Evolutionary conservation across 805 yeast species (phyloP), one percentile per base, ranked within the genome.

Genomic region (Metschnikowia drakensbergensis): DNA sequence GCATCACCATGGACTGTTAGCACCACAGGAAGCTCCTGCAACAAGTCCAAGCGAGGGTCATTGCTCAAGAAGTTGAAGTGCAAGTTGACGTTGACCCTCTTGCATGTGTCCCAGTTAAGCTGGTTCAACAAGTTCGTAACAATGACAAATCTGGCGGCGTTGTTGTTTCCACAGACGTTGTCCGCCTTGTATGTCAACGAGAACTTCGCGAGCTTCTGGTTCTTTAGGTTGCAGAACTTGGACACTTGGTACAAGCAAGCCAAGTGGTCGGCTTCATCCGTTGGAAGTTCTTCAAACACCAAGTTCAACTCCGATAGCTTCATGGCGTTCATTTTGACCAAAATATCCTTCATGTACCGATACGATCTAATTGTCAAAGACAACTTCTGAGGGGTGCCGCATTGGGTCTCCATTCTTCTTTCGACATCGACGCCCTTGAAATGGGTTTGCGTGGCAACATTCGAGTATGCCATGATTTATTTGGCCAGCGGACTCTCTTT

Each of bases 11-110:
- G 45, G 6, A 52, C 40, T 5, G 45, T 25, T 6, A 55, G 38
- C 9, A 34, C 40, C 33, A 55, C 36, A 1, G 58, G 58, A 38
- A 55, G 53, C 7, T 55, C 58, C 22, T 33, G 44, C 35, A 55
- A 42, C 43, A 55, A 44, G 26, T 47, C 49, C 41, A 55, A 46
- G 8, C 54, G 45, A 1, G 46, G 49, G 35, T 54, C 53, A 23
- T 42, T 45, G 26, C 44, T 45, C 22, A 51, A 13, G 33, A 52
- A 47, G 44, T 51, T 51, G 27, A 51, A 39, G 44, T 52, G 32
- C 42, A 55, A 46, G 28, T 44, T 34, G 35, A 55, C 45, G 31
- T 47, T 46, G 6, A 48, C 46, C 5, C 28, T 17, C 30, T 25
- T 34, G 44, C 55, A 54, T 34, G 28, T 6, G 23, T 36, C 48